Percentiles rank a stretch among this genome's conserved stretches.
These are phyloP conservation scores for Daucus carota DNA, from an alignment of 129 eudicot species.

Conservation along the genomic window DH1_v3.0 NC_030389.2:27755001-27755500, in stretches of 20 bases:
- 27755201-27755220: not conserved
- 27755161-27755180: constrained; percentile 71
- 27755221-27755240: not conserved
- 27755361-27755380: constrained; percentile 81
- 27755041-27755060: constrained; percentile 22
- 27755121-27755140: constrained; percentile 44
- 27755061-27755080: constrained; percentile 27
- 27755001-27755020: constrained; percentile 26
- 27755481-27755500: constrained; percentile 98
- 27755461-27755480: constrained; percentile 99
- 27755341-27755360: constrained; percentile 11
- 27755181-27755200: constrained; percentile 5
- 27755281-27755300: not conserved
- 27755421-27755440: constrained; percentile 96
- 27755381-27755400: constrained; percentile 83
- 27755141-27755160: constrained; percentile 46
- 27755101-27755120: constrained; percentile 36
- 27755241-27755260: not conserved
- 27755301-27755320: not conserved
- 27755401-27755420: constrained; percentile 98
- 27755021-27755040: constrained; percentile 13
- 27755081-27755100: constrained; percentile 30
- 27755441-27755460: constrained; percentile 95
- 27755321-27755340: not conserved
- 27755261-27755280: not conserved